Evolutionary conservation across 1,139 yeast genomes (phyloP), one percentile per base, ranked within the genome.

Genomic region (Zhuliangozyma parablackwelliae): DNA sequence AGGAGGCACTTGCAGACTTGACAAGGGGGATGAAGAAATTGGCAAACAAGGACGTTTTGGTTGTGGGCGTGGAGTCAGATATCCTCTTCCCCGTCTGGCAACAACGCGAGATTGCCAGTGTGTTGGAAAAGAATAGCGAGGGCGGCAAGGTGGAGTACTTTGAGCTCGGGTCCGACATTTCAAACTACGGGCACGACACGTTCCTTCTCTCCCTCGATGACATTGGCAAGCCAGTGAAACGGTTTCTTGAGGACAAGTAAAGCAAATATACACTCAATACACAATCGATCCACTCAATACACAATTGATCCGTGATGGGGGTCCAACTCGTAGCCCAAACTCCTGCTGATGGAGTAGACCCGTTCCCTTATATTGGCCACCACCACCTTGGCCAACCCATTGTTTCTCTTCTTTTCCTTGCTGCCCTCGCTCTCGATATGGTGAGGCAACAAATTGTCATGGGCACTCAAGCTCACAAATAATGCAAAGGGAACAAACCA

Each of bases 401-500:
- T 56, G 34, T 57, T 66, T 47, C 59, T 68, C 51, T 61, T 61
- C 45, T 52, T 59, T 29, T 53, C 54, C 9, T 57, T 61, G 30
- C 61, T 60, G 9, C 53, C 49, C 30, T 63, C 58, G 6, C 65
- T 69, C 28, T 61, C 69, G 41, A 61, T 46, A 42, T 70, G 75
- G 40, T 68, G 75, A 6, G 98, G 98, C 35, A 92, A 71, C 23
- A 85, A 78, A 53, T 88, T 85, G 52, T 94, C 99, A 44, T 88
- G 86, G 6, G 97, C 97, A 56, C 95, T 85, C 43, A 92, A 71
- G 35, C 96, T 84, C 23, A 94, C 92, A 61, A 94, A 90, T 44
- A 94, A 69, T 2, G 96, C 82, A 60, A 92, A 89, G 26, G 99
- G 99, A 31, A 92, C 76, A 43, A 90, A 72, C 99, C 99, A 92